Conservation (phyloP, 257 asterid species). For the Pogostemon cablin region DNA sequence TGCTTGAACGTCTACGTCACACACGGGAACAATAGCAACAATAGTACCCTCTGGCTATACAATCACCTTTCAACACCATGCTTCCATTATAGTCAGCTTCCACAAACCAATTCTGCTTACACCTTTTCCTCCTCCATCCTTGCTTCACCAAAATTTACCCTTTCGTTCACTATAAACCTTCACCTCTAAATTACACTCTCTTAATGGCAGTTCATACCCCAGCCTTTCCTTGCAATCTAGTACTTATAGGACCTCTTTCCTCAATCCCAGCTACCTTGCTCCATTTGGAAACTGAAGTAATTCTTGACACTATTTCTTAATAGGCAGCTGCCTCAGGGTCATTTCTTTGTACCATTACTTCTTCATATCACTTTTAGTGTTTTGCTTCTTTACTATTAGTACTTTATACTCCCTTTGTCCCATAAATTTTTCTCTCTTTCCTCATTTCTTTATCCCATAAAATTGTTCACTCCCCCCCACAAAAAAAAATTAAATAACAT, state of each 20-base stretch:
- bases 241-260: slow-evolving; percentile 19
- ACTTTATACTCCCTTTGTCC: too few relatives aligned
- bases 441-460: too few relatives aligned
- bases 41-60: too few relatives aligned
- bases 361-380: not conserved
- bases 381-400: not conserved
- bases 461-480: too few relatives aligned
- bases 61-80: not conserved
- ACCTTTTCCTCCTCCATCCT: not conserved
- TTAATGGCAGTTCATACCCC: not conserved
- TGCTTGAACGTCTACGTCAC: too few relatives aligned
- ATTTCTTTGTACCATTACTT: slow-evolving; percentile 1
- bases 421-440: too few relatives aligned
- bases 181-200: slow-evolving; percentile 8
- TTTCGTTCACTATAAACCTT: slow-evolving; percentile 2
- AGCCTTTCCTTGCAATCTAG: not conserved
- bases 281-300: not conserved
- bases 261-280: slow-evolving; percentile 10
- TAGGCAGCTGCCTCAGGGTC: too few relatives aligned
- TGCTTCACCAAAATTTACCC: not conserved
- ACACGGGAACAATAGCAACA: too few relatives aligned
- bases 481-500: too few relatives aligned
- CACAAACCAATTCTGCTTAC: not conserved
- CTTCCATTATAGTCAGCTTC: not conserved
- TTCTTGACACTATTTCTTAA: not conserved